A percentile compares a stretch with the other conserved stretches of the same genome.
phyloP scores from a whole-genome alignment of 1,284 basidiomycete genomes.

The Microbotryum scabiosae region DNA sequence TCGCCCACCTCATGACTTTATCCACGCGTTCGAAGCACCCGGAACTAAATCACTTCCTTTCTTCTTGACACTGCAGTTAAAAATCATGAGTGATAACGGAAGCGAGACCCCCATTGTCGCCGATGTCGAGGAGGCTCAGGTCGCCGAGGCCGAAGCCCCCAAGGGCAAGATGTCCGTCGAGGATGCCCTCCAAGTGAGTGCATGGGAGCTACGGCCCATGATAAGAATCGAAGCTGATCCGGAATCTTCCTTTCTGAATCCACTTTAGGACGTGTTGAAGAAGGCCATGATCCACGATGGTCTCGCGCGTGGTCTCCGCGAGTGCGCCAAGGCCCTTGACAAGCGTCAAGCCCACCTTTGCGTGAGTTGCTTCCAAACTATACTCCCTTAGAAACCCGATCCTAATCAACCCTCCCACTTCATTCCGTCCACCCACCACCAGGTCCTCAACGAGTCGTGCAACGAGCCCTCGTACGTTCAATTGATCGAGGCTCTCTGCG shows the following conservation, averaged over 20 bases:
- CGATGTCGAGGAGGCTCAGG: conserved; percentile 44
- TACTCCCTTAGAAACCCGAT: too few relatives aligned
- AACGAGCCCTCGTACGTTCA: conserved; percentile 99
- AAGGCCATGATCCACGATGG: conserved; percentile 96
- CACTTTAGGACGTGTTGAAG: conserved; percentile 74
- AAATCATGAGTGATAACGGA: conserved; percentile 28
- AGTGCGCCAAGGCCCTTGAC: conserved; percentile 96
- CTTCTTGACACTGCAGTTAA: not conserved
- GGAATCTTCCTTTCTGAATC: not conserved
- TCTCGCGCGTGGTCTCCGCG: conserved; percentile 93
- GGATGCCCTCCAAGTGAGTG: conserved; percentile 82
- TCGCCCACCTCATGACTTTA: not conserved
- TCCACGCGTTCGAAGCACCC: not conserved
- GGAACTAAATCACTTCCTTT: not conserved
- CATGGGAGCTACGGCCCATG: not conserved
- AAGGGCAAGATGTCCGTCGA: conserved; percentile 88
- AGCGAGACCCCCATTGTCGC: conserved; percentile 44
- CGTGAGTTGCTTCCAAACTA: conserved; percentile 16
- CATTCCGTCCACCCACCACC: too few relatives aligned
- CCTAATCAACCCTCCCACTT: too few relatives aligned
- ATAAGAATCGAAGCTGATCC: too few relatives aligned
- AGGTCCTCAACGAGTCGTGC: conserved; percentile 94
- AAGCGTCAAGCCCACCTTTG: conserved; percentile 98
- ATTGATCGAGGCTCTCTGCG: conserved; percentile 98
- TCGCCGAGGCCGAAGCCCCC: conserved; percentile 73